These are phyloP conservation scores for Xanthoconium separans DNA, from an alignment of 1,284 basidiomycete species.

Conservation along the genomic window DNA sequence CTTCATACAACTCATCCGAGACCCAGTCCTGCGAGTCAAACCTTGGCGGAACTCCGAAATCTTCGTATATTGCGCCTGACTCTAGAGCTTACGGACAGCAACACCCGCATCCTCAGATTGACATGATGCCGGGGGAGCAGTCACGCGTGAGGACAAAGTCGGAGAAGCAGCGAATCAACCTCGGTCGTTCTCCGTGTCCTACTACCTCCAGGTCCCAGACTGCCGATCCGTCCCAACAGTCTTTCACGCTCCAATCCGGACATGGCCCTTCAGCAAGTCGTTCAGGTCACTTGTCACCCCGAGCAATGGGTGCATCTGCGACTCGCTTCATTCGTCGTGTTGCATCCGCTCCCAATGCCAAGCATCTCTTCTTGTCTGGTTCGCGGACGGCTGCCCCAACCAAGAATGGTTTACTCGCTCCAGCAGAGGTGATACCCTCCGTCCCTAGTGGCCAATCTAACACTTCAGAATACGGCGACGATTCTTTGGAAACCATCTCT, in stretches of 20 bases:
- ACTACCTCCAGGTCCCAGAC: constrained; percentile 32
- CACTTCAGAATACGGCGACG: constrained; percentile 56
- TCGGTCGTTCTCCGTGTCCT: constrained; percentile 18
- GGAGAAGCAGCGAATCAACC: constrained; percentile 48
- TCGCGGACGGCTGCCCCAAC: constrained; percentile 54
- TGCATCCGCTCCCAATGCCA: constrained; percentile 95
- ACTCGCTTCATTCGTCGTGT: constrained; percentile 90
- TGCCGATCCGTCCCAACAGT: constrained; percentile 37
- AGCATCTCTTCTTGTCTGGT: constrained; percentile 75
- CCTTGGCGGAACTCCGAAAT: constrained; percentile 32
- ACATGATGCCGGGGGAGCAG: constrained; percentile 23
- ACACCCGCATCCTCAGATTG: constrained; percentile 35
- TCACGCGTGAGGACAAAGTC: constrained; percentile 52
- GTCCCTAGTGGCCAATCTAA: constrained; percentile 45
- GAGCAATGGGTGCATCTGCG: constrained; percentile 65
- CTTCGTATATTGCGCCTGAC: constrained; percentile 35
- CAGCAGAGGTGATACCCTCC: constrained; percentile 54
- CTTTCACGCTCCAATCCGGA: constrained; percentile 36
- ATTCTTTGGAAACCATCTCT: constrained; percentile 71
- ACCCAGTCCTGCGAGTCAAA: constrained; percentile 68
- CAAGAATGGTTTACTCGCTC: constrained; percentile 78
- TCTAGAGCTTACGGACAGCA: constrained; percentile 34
- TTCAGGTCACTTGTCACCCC: constrained; percentile 54
- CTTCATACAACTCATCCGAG: constrained; percentile 71
- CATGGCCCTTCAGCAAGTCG: constrained; percentile 34